Conservation (phyloP, 257 asterid genomes). For the Nemophila menziesii region DNA sequence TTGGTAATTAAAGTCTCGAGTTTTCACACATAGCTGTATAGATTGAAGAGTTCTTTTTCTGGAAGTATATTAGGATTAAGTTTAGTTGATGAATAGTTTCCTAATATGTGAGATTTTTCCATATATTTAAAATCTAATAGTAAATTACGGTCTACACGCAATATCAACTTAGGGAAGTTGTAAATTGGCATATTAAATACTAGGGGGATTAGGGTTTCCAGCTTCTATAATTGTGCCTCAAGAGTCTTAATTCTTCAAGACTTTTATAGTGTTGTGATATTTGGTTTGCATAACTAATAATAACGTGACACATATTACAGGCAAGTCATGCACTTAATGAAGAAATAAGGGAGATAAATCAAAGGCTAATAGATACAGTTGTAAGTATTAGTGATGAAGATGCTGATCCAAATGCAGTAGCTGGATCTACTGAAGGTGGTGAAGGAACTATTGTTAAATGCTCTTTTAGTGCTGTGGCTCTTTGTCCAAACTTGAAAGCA, state of each 20-base stretch:
- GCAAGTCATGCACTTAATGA: slow-evolving; percentile 65
- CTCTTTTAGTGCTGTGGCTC: slow-evolving; percentile 58
- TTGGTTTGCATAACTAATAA: slow-evolving; percentile 7
- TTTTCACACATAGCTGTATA: no score
- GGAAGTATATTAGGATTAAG: not conserved
- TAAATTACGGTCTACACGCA: not conserved
- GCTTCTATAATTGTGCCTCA: not conserved
- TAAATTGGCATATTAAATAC: no score
- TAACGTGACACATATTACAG: slow-evolving; percentile 22
- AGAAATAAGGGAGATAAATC: slow-evolving; percentile 62
- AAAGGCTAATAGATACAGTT: slow-evolving; percentile 56
- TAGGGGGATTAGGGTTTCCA: not conserved
- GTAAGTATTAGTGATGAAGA: slow-evolving; percentile 59
- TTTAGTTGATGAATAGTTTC: not conserved
- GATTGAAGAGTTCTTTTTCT: not conserved
- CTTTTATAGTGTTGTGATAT: no score
- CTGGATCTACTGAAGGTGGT: slow-evolving; percentile 53
- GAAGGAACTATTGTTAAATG: slow-evolving; percentile 70
- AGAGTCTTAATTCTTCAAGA: no score
- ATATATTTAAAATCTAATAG: not conserved
- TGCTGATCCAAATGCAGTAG: slow-evolving; percentile 50
- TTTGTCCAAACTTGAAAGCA: slow-evolving; percentile 58
- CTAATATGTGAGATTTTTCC: not conserved
- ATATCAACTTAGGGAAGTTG: no score
- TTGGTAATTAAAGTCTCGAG: no score